Conservation (phyloP, 768 basidiomycete genomes). For the Leccinum obscurum region DNA sequence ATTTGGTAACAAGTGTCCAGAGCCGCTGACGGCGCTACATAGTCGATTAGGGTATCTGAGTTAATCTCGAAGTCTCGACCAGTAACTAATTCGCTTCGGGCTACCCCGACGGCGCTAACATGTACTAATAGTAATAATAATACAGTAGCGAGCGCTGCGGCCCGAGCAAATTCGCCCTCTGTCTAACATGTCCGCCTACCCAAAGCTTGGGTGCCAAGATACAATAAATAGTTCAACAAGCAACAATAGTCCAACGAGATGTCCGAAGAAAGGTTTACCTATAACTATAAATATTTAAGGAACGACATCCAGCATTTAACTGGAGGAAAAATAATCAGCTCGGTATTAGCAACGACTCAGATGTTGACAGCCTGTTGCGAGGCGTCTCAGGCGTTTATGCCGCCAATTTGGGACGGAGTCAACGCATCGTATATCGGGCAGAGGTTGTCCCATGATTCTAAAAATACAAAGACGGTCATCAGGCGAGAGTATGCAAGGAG, state of each 20-base stretch:
- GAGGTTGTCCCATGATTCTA: slow-evolving; percentile 27
- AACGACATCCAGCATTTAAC: background rate
- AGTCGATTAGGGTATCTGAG: background rate
- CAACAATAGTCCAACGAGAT: background rate
- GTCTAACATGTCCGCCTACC: background rate
- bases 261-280: background rate
- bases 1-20: background rate
- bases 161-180: background rate
- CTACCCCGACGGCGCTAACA: background rate
- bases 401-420: slow-evolving; percentile 24
- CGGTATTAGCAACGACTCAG: slow-evolving; percentile 17
- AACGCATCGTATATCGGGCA: slow-evolving; percentile 27
- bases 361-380: slow-evolving; percentile 23
- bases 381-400: slow-evolving; percentile 12
- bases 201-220: background rate
- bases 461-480: slow-evolving; percentile 3
- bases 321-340: slow-evolving; percentile 3
- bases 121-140: background rate
- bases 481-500: background rate
- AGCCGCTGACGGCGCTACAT: background rate
- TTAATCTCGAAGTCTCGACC: background rate
- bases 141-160: background rate
- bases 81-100: background rate
- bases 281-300: background rate
- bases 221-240: background rate